Base-by-base conservation (phyloP, 768 basidiomycete species). In the Termitomyces sp. region DNA sequence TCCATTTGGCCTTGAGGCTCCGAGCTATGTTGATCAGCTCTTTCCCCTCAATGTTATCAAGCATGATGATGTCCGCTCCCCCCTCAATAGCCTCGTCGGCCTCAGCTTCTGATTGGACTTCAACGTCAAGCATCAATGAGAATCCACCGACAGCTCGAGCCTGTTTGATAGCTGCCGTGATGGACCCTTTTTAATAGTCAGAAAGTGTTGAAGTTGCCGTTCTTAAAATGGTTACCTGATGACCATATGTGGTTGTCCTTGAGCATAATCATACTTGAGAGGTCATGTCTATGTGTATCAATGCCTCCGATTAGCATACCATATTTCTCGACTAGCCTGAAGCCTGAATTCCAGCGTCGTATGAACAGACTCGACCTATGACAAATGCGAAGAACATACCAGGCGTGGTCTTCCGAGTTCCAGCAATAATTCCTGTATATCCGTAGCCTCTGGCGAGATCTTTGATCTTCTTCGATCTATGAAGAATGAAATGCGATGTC, bases 171-270 rank as follows among this genome's bases (percentile, higher is more conserved):
- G 96, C 96, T 42, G 84, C 76, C 0, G 92, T 92, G 62, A 98
- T 97, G 9, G 94, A 97, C 29, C 95, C 94, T 87, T 27, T n/a
- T 14, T 18, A 59, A 52, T 48, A 24, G 9, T 32, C 24, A 26
- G 56, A 4, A 27, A 57, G 36, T 26, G 41, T n/a, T 37, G 29
- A 61, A 26, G 12, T 44, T 24, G 29, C 24, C 8, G 34, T 18
- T 10, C n/a, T 42, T 22, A 22, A 41, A 27, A 24, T 46, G 20
- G 16, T 59, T 67, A 87, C 94, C 94, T 43, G 87, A 90, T 3
- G 94, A 96, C 95, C 94, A 98, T 68, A 98, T 92, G 69, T 99
- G 97, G 69, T 99, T 99, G 66, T 99, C 97, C 73, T 98, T 98
- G 66, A 99, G 84, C 97, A 99, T 99, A 67, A 99, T 95, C 97